phyloP scores from a whole-genome alignment of 495 filamentous ascomycete species.

The Pyrenopolyporus hunteri region DNA sequence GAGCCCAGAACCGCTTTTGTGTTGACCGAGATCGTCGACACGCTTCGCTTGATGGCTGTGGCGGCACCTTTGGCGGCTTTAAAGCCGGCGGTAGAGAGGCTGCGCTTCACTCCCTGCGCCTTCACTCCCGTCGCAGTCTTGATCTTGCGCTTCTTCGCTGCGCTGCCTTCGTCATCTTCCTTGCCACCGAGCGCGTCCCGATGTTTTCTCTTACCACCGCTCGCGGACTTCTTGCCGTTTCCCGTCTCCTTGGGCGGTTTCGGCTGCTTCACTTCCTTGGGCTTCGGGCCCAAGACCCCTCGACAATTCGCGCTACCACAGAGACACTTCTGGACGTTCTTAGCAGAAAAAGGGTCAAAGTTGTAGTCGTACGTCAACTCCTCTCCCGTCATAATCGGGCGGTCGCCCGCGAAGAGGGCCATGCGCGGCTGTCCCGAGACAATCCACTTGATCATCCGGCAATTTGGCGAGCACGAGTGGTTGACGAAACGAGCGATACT shows the following conservation, averaged over 20 bases:
- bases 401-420: conserved; percentile 93
- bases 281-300: conserved; percentile 77
- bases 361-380: conserved; percentile 99
- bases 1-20: conserved; percentile 40
- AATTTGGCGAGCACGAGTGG: conserved; percentile 97
- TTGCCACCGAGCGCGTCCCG: conserved; percentile 47
- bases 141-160: conserved; percentile 51
- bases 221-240: conserved; percentile 41
- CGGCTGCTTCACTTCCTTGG: conserved; percentile 60
- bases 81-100: conserved; percentile 33
- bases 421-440: conserved; percentile 95
- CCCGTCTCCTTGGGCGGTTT: conserved; percentile 44
- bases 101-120: conserved; percentile 37
- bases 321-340: conserved; percentile 82
- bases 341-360: conserved; percentile 86
- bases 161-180: conserved; percentile 36
- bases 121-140: conserved; percentile 46
- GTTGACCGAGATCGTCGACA: conserved; percentile 47
- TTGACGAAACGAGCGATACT: conserved; percentile 98
- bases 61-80: conserved; percentile 41
- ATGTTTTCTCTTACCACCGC: conserved; percentile 49
- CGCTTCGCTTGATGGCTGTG: conserved; percentile 45
- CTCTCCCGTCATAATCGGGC: conserved; percentile 88
- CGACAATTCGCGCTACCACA: conserved; percentile 80
- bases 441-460: conserved; percentile 95